Base-by-base conservation (phyloP, 805 yeast genomes). In the Candida loeiensis region DNA sequence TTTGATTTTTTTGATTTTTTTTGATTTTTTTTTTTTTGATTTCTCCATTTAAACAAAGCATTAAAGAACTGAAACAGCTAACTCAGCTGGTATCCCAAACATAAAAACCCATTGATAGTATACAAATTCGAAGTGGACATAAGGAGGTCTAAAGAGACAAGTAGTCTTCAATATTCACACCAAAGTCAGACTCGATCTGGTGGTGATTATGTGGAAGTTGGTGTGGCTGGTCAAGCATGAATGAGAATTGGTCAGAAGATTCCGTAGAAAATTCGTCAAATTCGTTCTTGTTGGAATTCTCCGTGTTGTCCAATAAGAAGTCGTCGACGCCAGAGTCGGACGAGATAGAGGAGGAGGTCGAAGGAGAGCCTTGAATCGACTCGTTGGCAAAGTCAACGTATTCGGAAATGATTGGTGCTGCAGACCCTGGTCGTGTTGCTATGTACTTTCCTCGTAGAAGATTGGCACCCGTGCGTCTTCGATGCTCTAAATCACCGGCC, bases 391-490 rank as follows among this genome's bases (percentile, higher is more conserved):
- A 41, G 35, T 48, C 63, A 45, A 55, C 47, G 45, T 57, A 54
- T 35, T 53, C 63, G 42, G 55, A 56, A 44, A 56, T 59, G 63
- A 59, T 53, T 59, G 68, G 66, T 58, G 68, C 68, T 62, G 68
- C 68, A 48, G 66, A 62, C 68, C 68, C 50, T 40, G 46, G 29
- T 20, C 31, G 33, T 25, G 29, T 16, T 26, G 34, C 31, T 12
- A 27, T 38, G 32, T 21, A 20, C 32, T 13, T 27, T 15, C 31
- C 6, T 15, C 14, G 7, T 17, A 5, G 18, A 27, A 27, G 31
- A 4, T 27, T 27, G 31, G 31, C 31, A 27, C 31, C 11, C 18
- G 20, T 28, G 42, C 20, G 42, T 39, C 42, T 27, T 25, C 42
- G 31, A 39, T 39, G 42, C 42, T 39, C 29, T 39, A 32, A 39